Base-by-base conservation (phyloP, 257 asterid species). In the Forsythia suspensa region DNA sequence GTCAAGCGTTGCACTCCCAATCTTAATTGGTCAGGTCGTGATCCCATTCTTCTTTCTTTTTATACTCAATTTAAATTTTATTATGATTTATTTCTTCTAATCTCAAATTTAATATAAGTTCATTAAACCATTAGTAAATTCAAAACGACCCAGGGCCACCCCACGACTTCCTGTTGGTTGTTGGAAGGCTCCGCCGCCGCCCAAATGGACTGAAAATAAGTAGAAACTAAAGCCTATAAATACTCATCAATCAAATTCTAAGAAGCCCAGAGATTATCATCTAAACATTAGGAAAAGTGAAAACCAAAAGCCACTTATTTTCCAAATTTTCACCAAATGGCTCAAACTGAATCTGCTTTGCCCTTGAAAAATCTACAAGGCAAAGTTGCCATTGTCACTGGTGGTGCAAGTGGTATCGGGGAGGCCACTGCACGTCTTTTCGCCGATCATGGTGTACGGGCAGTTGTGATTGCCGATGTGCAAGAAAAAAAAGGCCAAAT, bases 391-490 rank as follows among this genome's bases (percentile, higher is more conserved):
- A 67, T 83, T 5, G n/a, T 83, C 5, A 79, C 86, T 3, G 86
- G 86, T 0, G 86, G 86, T 18, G 83, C 86, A 5, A 79, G 83
- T 38, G 86, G 86, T n/a, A 76, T 83, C 1, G 81, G 86, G 3
- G 86, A 76, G 74, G 81, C 75, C 6, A 76, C 83, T 0, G 86
- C 83, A 0, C 41, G 79, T 1, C 81, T 79, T 37, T 83, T 83
- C 4, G 78, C 83, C 21, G 37, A 37, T 4, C 83, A 83, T 7
- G 83, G 86, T 0, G 75, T 63, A 7, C 65, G 21, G 18, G 79
- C 79, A 2, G 61, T 83, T 0, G 81, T 83, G 20, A 76, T 83
- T 15, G 83, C 83, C 0, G 84, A 83, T 13, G 55, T 83, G 36
- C 81, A 83, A 76, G 86, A 83, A 6, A 73, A 76, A 10, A 55